Conservation (phyloP, 1,284 basidiomycete genomes). For the Microbotryum silenes-acaulis region DNA sequence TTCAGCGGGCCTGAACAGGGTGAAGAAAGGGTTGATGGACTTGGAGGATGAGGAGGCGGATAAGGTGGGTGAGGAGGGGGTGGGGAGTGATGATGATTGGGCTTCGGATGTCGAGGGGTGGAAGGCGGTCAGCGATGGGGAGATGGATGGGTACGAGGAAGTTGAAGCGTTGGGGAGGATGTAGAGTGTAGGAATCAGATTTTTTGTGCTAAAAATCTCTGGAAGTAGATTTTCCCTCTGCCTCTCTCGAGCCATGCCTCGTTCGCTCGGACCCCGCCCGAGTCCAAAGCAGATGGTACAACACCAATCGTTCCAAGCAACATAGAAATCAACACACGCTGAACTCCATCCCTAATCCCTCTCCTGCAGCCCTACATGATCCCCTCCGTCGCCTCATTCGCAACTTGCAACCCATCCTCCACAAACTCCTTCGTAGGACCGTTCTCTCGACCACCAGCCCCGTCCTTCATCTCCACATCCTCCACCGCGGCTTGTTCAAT, state of each 20-base stretch:
- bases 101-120: constrained; percentile 28
- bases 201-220: too few species aligned
- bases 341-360: neutral
- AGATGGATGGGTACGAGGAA: constrained; percentile 29
- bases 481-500: too few species aligned
- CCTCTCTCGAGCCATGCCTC: too few species aligned
- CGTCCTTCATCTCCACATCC: constrained; percentile 5
- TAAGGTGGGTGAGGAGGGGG: neutral
- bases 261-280: too few species aligned
- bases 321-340: neutral
- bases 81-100: constrained; percentile 28
- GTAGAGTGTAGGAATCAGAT: neutral
- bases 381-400: constrained; percentile 8
- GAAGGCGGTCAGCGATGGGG: constrained; percentile 23
- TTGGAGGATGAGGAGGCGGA: constrained; percentile 1
- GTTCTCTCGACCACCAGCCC: too few species aligned
- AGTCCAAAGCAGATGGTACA: neutral
- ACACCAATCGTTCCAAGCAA: neutral
- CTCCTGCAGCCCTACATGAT: neutral
- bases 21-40: constrained; percentile 1
- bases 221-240: too few species aligned
- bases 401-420: constrained; percentile 8
- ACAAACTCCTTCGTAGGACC: neutral
- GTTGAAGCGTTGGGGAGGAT: constrained; percentile 8
- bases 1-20: neutral